Conservation (phyloP, 352 stramenopile genomes). For the Globisporangium parvum region DNA sequence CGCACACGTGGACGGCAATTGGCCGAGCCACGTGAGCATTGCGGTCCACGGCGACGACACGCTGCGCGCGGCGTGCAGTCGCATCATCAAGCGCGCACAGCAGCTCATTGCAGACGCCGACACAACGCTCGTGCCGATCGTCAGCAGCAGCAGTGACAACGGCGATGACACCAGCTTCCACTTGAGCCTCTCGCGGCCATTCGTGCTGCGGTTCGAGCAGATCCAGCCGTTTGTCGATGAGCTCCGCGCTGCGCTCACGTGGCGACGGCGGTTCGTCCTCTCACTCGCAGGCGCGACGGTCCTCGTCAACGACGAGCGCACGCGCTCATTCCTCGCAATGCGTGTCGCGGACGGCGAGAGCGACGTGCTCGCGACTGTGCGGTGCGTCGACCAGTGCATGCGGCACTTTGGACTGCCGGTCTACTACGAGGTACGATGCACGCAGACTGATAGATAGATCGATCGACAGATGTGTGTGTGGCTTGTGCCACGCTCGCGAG, state of each 20-base stretch:
- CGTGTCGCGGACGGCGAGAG: constrained; percentile 29
- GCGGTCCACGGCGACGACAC: constrained; percentile 21
- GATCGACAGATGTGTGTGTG: background rate
- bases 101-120: constrained; percentile 1
- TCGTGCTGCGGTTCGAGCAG: constrained; percentile 61
- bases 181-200: constrained; percentile 73
- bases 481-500: constrained; percentile 8
- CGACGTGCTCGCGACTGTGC: constrained; percentile 32
- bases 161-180: constrained; percentile 25
- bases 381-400: constrained; percentile 62
- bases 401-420: constrained; percentile 31
- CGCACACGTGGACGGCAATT: constrained; percentile 74
- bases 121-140: constrained; percentile 30
- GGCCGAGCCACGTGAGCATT: constrained; percentile 71
- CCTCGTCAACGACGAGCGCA: constrained; percentile 68
- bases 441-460: background rate
- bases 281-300: constrained; percentile 32
- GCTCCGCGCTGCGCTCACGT: constrained; percentile 62
- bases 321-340: constrained; percentile 68
- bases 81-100: constrained; percentile 29
- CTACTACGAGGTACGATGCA: constrained; percentile 53
- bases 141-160: background rate
- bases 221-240: constrained; percentile 65
- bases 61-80: constrained; percentile 14
- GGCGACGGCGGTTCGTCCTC: constrained; percentile 48